Conservation (phyloP, 441 rosid genomes). For the Jatropha podagrica region DNA sequence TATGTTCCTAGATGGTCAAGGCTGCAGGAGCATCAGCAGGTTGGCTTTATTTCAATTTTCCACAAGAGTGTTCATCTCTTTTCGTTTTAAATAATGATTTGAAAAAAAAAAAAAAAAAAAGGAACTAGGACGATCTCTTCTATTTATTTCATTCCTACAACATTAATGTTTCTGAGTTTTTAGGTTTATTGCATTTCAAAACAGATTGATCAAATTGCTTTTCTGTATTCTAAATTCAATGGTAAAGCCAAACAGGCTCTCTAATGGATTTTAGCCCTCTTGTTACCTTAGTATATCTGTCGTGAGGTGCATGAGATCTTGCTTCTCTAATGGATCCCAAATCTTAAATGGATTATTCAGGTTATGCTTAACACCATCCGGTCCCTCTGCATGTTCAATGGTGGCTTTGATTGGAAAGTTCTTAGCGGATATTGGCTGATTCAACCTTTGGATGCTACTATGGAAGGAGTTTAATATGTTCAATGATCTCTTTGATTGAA, state of each 20-base stretch:
- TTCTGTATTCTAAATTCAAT: too few species aligned
- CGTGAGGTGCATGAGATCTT: background rate
- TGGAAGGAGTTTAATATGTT: background rate
- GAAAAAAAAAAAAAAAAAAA: too few species aligned
- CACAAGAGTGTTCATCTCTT: background rate
- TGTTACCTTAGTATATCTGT: background rate
- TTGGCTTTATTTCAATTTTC: background rate
- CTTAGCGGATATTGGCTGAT: background rate
- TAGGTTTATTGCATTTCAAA: too few species aligned
- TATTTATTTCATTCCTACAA: too few species aligned
- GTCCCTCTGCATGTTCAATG: background rate
- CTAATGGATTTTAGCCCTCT: too few species aligned
- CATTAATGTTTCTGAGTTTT: too few species aligned
- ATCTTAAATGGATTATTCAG: background rate
- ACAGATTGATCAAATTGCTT: too few species aligned
- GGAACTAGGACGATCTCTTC: too few species aligned
- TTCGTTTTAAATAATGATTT: background rate
- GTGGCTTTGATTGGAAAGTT: background rate
- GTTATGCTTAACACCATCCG: background rate
- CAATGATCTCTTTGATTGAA: too few species aligned
- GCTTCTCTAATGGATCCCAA: background rate
- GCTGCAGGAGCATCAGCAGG: background rate
- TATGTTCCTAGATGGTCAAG: background rate
- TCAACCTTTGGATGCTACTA: background rate
- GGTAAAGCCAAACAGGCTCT: too few species aligned